A percentile compares a stretch with the other conserved stretches of the same genome.
These are phyloP conservation scores for Apostasia ramifera DNA, from an alignment of 106 monocot species.

Conservation along the genomic window DNA sequence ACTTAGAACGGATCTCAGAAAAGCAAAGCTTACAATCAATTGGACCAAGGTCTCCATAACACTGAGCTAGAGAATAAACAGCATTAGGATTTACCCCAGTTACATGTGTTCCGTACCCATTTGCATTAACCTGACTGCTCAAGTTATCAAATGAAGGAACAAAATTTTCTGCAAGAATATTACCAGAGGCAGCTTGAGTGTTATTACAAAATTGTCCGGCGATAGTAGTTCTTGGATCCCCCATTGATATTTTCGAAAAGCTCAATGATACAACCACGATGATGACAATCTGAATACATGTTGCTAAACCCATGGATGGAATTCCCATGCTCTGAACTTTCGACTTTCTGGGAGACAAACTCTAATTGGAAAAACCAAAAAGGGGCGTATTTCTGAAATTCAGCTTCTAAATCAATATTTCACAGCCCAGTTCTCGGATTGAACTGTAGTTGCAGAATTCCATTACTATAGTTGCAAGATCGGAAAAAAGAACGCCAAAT, in stretches of 20 bases:
- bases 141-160: constrained; percentile 51
- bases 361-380: no score
- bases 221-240: constrained; percentile 34
- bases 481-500: no score
- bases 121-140: constrained; percentile 24
- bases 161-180: constrained; percentile 32
- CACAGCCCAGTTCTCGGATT: no score
- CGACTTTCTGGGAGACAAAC: no score
- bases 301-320: neutral
- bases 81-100: constrained; percentile 32
- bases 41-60: constrained; percentile 35
- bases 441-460: no score
- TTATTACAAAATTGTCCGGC: constrained; percentile 26
- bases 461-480: no score
- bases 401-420: no score
- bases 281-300: neutral
- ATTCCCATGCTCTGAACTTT: neutral
- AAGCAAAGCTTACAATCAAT: constrained; percentile 55
- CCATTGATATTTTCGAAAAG: constrained; percentile 12
- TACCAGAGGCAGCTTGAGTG: constrained; percentile 11
- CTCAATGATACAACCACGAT: constrained; percentile 5
- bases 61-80: constrained; percentile 47
- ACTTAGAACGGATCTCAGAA: constrained; percentile 44
- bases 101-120: constrained; percentile 36
- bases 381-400: no score